Evolutionary conservation across 352 stramenopile species (phyloP).

Genomic region (Phytopythium cucurbitacearum): DNA sequence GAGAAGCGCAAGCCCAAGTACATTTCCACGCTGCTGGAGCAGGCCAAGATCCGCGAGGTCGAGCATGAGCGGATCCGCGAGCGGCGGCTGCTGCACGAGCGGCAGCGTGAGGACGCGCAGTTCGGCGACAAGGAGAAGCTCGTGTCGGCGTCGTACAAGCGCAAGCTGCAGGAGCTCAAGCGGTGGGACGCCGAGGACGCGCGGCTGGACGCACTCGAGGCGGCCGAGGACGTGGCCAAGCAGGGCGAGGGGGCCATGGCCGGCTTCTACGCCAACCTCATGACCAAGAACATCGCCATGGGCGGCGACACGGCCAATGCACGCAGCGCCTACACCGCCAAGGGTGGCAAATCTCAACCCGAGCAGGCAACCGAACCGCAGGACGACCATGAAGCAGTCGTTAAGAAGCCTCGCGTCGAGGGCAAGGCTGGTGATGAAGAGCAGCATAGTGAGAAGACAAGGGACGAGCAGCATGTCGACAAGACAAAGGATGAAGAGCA

Average conservation of each 20-base stretch:
- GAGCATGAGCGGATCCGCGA: slow-evolving; percentile 89
- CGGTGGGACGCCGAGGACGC: slow-evolving; percentile 84
- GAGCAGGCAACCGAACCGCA: background rate
- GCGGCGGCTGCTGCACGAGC: slow-evolving; percentile 79
- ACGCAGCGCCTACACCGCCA: slow-evolving; percentile 80
- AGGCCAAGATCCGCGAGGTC: slow-evolving; percentile 87
- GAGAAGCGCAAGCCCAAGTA: slow-evolving; percentile 86
- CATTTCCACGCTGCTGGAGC: slow-evolving; percentile 85
- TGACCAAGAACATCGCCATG: slow-evolving; percentile 92
- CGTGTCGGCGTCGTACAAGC: slow-evolving; percentile 89
- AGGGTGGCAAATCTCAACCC: slow-evolving; percentile 5
- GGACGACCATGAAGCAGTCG: background rate
- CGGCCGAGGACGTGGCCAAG: slow-evolving; percentile 72
- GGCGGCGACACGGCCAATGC: slow-evolving; percentile 65
- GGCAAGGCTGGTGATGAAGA: background rate
- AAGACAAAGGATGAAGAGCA: slow-evolving; percentile 5
- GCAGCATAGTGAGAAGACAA: slow-evolving; percentile 5
- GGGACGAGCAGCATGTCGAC: slow-evolving; percentile 1
- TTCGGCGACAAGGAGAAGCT: slow-evolving; percentile 90
- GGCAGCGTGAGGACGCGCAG: slow-evolving; percentile 72
- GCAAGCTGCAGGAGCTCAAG: slow-evolving; percentile 87
- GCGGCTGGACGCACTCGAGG: slow-evolving; percentile 57
- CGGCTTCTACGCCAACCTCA: slow-evolving; percentile 88
- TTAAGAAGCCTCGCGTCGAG: background rate
- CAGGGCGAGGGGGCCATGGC: slow-evolving; percentile 71